These are phyloP conservation scores for Tulasnella sp. DNA, from an alignment of 768 basidiomycete species.

Conservation along the genomic window DNA sequence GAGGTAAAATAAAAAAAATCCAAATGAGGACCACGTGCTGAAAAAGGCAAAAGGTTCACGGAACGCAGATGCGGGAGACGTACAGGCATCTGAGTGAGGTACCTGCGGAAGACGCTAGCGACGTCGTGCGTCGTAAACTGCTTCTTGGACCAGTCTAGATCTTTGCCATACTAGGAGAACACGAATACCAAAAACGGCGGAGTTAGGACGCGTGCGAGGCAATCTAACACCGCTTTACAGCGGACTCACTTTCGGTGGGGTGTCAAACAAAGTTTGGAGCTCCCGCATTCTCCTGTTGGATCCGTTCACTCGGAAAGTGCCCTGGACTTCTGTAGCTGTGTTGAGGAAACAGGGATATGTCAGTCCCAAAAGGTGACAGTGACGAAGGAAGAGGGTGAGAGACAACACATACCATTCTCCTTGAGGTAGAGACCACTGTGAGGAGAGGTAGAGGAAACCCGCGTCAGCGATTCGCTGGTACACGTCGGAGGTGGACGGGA, in stretches of 20 bases:
- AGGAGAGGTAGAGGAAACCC: not conserved
- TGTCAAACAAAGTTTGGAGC: constrained; percentile 81
- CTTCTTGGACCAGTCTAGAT: constrained; percentile 79
- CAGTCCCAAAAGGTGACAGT: not conserved
- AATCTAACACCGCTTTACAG: not conserved
- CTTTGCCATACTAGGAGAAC: constrained; percentile 70
- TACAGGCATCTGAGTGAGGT: constrained; percentile 94
- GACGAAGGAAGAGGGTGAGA: not conserved
- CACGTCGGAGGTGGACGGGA: not conserved
- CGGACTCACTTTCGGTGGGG: constrained; percentile 64
- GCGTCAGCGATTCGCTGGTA: not conserved
- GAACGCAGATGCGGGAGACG: constrained; percentile 26
- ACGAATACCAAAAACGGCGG: not conserved
- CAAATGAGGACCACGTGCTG: not conserved
- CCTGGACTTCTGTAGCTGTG: constrained; percentile 63
- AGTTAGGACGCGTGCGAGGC: not conserved
- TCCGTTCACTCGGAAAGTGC: constrained; percentile 93
- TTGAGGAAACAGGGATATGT: not conserved
- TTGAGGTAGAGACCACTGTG: constrained; percentile 84
- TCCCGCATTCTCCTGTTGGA: constrained; percentile 93
- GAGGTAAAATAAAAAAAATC: not conserved
- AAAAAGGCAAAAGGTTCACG: constrained; percentile 7
- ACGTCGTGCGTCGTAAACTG: constrained; percentile 92
- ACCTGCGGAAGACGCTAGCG: constrained; percentile 90
- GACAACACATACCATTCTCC: constrained; percentile 55